Percentiles rank a stretch among this genome's conserved stretches.
Evolutionary conservation across 306 rosid genomes (phyloP).

Genomic region (Trifolium repens): DNA sequence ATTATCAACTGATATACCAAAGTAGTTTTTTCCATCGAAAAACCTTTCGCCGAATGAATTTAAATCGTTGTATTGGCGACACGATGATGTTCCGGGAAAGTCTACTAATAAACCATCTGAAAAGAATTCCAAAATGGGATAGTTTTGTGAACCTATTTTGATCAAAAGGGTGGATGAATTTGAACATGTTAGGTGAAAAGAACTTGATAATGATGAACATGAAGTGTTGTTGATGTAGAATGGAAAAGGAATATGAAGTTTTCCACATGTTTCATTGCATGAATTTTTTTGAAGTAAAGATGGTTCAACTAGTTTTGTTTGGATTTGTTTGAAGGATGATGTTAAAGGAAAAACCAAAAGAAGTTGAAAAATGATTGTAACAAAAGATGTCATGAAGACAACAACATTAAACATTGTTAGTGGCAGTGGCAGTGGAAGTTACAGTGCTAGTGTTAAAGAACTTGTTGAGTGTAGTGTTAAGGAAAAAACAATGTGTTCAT

Average conservation of each 20-base stretch:
- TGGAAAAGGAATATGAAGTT: conserved; percentile 73
- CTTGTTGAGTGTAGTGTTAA: conserved; percentile 1
- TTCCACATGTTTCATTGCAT: conserved; percentile 75
- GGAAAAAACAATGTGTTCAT: conserved; percentile 31
- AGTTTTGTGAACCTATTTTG: conserved; percentile 54
- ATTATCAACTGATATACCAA: conserved; percentile 75
- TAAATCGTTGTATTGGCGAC: conserved; percentile 84
- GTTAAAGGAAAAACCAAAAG: conserved; percentile 48
- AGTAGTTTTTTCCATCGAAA: conserved; percentile 51
- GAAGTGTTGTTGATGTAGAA: conserved; percentile 74
- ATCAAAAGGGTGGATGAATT: conserved; percentile 72
- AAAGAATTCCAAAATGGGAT: conserved; percentile 72
- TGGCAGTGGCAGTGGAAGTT: conserved; percentile 21
- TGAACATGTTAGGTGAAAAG: conserved; percentile 70
- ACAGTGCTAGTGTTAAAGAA: conserved; percentile 11
- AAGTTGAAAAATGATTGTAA: conserved; percentile 33
- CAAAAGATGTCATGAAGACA: conserved; percentile 34
- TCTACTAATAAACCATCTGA: conserved; percentile 73
- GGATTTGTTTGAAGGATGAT: conserved; percentile 48
- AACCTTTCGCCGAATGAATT: conserved; percentile 57
- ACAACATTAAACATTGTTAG: conserved; percentile 48
- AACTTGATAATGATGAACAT: conserved; percentile 53
- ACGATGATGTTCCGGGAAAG: conserved; percentile 65
- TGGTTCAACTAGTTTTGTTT: conserved; percentile 38
- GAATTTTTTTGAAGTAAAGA: conserved; percentile 40